Base-by-base conservation (phyloP, 169 alveolate species). In the Eimeria tenella region DNA sequence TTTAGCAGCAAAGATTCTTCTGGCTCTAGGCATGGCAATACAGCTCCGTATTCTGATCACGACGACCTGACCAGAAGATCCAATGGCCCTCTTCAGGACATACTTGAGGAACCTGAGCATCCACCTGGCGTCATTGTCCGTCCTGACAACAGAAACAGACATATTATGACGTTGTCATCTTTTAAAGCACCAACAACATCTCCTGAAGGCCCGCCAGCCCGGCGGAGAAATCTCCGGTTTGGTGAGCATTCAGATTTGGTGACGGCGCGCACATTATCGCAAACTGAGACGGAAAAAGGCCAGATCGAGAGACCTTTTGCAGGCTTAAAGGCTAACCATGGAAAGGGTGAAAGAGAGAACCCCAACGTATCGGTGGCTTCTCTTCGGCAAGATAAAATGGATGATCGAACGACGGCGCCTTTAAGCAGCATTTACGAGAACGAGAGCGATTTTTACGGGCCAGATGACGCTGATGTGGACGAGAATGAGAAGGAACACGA, bases 41-140 rank as follows among this genome's bases (percentile, higher is more conserved):
- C 23, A 55, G 75, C 5, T 13, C 23, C 92, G 52, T n/a, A 19
- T 63, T 62, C 31, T 13, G 92, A 63, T 2, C 81, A 62, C 52
- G 63, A 42, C 9, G 92, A 49, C 81, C 5, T 23, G 55, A 70
- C 75, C 21, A 52, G 50, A 7, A 75, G 63, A 75, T 52, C 86
- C 86, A 75, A 63, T 52, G 86, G 86, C 92, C 92, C 77, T 60
- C 49, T 63, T 31, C 81, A 55, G n/a, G 81, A 62, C 55, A 49
- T n/a, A 23, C 5, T 49, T 21, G 81, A 50, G 53, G 92, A 65
- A 4, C 82, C 92, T 62, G 55, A n/a, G 73, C 53, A 55, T 19
- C 50, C 60, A 4, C 31, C 50, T 3, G 70, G 63, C 65, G 15
- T 17, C 81, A 62, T 4, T 63, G 79, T 42, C 63, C 60, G 31